phyloP scores from a whole-genome alignment of 371 early-diverging fungal genomes.

The Sporodiniella umbellata region DNA sequence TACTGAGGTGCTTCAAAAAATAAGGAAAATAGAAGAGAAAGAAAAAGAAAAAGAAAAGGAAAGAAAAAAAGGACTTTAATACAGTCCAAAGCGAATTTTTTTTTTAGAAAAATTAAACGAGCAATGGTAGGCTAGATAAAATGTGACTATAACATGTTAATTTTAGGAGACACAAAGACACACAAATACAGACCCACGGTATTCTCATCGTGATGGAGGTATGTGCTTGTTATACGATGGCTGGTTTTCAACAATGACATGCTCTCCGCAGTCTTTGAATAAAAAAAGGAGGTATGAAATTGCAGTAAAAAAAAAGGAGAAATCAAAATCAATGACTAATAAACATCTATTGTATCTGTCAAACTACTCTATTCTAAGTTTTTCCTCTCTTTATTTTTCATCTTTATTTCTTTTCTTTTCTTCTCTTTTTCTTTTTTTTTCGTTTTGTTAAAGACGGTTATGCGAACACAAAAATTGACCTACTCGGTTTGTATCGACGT shows the following conservation, averaged over 20 bases:
- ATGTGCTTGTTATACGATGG: conserved; percentile 3
- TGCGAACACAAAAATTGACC: too few species aligned
- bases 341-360: not conserved
- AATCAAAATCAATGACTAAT: not conserved
- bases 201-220: conserved; percentile 11
- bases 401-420: too few species aligned
- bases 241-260: conserved; percentile 6
- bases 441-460: too few species aligned
- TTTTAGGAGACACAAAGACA: conserved; percentile 23
- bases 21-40: conserved; percentile 1
- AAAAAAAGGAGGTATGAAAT: not conserved
- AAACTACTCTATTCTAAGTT: too few species aligned
- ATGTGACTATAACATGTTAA: conserved; percentile 25
- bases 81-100: conserved; percentile 1
- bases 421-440: too few species aligned
- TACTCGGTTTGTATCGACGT: too few species aligned
- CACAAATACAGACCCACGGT: conserved; percentile 22
- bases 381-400: too few species aligned
- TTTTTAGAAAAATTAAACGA: conserved; percentile 7
- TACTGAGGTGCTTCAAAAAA: too few species aligned
- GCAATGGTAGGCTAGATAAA: conserved; percentile 19
- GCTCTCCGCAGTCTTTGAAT: not conserved
- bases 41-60: conserved; percentile 7
- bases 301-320: not conserved
- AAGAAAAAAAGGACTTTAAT: conserved; percentile 14